A percentile compares a stretch with the other conserved stretches of the same genome.
These are phyloP conservation scores for Acmispon strigosus DNA, from an alignment of 306 rosid species.

Conservation along the genomic window DNA sequence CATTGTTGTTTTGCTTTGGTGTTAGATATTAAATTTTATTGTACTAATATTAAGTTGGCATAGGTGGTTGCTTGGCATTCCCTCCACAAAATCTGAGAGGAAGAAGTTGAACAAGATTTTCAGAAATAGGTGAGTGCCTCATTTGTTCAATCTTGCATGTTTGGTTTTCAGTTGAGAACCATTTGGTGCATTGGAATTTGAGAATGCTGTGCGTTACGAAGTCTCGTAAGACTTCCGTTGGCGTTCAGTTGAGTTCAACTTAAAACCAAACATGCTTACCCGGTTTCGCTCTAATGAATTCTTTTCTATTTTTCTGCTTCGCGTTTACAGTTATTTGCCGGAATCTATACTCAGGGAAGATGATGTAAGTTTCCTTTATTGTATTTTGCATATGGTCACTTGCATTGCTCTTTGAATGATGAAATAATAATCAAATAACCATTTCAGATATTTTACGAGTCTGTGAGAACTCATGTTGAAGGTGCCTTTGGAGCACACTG, in stretches of 20 bases:
- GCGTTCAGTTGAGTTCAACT: not conserved
- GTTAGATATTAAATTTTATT: not conserved
- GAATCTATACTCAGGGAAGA: constrained; percentile 73
- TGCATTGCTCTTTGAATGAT: constrained; percentile 4
- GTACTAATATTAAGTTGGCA: not conserved
- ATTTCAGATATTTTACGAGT: constrained; percentile 64
- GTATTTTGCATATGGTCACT: not conserved
- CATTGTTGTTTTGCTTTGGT: not conserved
- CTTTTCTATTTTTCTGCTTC: not conserved
- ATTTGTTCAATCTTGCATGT: constrained; percentile 27
- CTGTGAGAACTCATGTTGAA: constrained; percentile 45
- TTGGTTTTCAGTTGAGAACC: constrained; percentile 54
- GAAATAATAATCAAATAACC: constrained; percentile 4
- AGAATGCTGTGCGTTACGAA: too few relatives aligned
- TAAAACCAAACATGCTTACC: too few relatives aligned
- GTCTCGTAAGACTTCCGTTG: not conserved
- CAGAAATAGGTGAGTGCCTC: constrained; percentile 23
- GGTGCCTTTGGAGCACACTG: constrained; percentile 39
- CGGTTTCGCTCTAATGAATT: not conserved
- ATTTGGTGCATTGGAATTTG: constrained; percentile 15
- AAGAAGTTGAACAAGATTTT: constrained; percentile 33
- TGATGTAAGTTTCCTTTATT: constrained; percentile 51
- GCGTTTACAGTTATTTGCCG: constrained; percentile 27
- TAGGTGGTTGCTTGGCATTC: constrained; percentile 78
- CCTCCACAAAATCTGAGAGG: constrained; percentile 23